Percentiles rank a stretch among this genome's conserved stretches.
Conservation (phyloP, 805 yeast species). For the Schizosaccharomyces japonicus region DNA sequence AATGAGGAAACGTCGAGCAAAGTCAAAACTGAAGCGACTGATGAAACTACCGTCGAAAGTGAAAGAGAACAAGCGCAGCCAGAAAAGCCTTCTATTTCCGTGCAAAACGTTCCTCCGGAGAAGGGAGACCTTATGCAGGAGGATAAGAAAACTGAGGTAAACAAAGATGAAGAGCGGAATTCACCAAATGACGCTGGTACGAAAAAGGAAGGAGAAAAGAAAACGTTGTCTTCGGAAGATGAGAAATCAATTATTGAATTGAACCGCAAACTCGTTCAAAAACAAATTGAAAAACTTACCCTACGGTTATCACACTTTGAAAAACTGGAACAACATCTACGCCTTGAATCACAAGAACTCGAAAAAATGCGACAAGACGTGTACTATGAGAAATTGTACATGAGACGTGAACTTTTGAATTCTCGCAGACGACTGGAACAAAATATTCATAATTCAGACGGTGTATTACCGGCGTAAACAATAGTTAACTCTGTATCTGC, state of each 20-base stretch:
- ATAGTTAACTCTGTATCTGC: too few species aligned
- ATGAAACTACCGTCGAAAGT: too few species aligned
- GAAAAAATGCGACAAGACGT: background rate
- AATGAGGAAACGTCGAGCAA: background rate
- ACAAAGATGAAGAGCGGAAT: background rate
- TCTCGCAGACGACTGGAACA: background rate
- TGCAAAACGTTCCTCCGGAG: background rate
- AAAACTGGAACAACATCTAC: background rate
- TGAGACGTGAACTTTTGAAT: background rate
- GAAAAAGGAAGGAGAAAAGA: too few species aligned
- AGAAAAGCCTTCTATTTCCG: background rate
- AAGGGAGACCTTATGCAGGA: too few species aligned
- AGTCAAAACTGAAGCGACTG: background rate
- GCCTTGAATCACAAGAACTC: background rate
- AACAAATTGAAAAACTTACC: background rate
- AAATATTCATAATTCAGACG: too few species aligned
- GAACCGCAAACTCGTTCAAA: background rate
- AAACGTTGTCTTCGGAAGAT: background rate
- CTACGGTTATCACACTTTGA: background rate
- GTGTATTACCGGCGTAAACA: too few species aligned
- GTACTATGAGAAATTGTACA: background rate
- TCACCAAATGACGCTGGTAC: too few species aligned
- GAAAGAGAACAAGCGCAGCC: too few species aligned
- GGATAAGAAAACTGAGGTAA: background rate
- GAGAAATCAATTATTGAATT: too few species aligned